phyloP scores from a whole-genome alignment of 129 eudicot species.

The Arctium lappa region DNA sequence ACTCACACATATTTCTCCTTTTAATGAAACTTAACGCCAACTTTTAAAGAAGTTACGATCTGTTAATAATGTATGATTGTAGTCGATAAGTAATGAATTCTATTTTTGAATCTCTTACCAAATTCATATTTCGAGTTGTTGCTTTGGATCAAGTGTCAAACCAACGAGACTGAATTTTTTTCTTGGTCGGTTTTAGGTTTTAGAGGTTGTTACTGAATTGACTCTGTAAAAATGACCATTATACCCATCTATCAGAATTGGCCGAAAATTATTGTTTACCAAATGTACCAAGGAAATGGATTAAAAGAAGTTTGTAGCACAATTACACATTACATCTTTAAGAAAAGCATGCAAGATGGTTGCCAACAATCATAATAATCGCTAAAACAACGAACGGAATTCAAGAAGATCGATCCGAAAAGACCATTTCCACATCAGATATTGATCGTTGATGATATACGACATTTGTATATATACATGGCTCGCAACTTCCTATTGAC shows the following conservation, averaged over 20 bases:
- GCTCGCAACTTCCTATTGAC: slow-evolving; percentile 28
- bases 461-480: not conserved
- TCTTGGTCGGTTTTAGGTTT: not conserved
- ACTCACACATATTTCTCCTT: too few species aligned
- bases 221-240: not conserved
- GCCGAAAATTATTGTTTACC: not conserved
- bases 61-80: too few species aligned
- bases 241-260: not conserved
- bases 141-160: not conserved
- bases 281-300: not conserved
- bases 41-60: not conserved
- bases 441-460: too few species aligned
- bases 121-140: too few species aligned
- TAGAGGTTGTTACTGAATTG: not conserved
- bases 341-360: not conserved
- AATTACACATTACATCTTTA: not conserved
- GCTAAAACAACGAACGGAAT: not conserved
- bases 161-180: not conserved
- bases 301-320: not conserved
- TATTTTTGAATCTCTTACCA: too few species aligned
- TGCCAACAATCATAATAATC: not conserved
- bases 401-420: not conserved
- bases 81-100: too few species aligned
- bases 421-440: not conserved
- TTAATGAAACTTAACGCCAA: not conserved